Conservation (phyloP, 495 filamentous ascomycete genomes). For the Neurospora tetrasperma region DNA sequence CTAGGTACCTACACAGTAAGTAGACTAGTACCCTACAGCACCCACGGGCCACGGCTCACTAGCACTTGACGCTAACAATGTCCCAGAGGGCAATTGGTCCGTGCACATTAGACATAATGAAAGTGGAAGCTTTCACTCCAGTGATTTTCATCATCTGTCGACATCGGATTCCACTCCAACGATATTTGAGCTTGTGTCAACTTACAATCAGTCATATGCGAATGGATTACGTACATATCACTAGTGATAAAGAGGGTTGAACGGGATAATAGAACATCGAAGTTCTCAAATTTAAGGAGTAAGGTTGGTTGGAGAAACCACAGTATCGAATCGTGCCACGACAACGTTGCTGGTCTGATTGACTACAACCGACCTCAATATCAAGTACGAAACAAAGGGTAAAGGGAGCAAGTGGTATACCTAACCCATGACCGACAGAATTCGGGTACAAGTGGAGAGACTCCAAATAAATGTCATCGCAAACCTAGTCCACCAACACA, state of each 20-base stretch:
- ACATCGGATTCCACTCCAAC: background rate
- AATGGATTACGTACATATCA: background rate
- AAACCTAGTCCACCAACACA: background rate
- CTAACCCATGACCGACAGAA: background rate
- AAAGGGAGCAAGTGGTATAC: background rate
- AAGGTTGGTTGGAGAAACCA: background rate
- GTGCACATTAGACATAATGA: background rate
- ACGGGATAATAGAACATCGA: background rate
- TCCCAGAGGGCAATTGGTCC: background rate
- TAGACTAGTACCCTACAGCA: too few relatives aligned
- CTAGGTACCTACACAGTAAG: too few relatives aligned
- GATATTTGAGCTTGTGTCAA: background rate
- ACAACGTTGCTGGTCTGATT: background rate
- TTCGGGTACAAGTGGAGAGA: background rate
- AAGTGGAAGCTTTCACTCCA: background rate
- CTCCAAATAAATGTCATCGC: background rate
- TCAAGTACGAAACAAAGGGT: background rate
- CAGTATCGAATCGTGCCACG: background rate
- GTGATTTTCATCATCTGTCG: background rate
- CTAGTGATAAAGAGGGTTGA: background rate
- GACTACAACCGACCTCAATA: background rate
- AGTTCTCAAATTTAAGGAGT: background rate
- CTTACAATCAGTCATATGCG: background rate
- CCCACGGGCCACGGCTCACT: background rate
- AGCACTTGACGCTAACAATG: background rate